Conservation (phyloP, 257 asterid species). For the Sherardia arvensis region DNA sequence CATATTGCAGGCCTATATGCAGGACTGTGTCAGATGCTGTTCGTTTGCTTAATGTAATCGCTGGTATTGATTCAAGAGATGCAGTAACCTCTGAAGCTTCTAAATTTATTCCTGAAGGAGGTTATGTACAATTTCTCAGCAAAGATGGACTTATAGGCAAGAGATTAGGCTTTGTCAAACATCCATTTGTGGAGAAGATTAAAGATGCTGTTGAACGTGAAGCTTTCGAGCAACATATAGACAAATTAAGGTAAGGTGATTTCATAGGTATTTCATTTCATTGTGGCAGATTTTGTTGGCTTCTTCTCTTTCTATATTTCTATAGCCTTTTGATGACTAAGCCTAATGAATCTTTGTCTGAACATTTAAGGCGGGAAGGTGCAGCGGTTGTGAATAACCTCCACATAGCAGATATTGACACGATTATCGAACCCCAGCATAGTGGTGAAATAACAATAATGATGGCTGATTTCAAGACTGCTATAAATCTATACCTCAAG, state of each 20-base stretch:
- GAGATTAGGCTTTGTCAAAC: constrained; percentile 49
- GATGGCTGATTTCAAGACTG: constrained; percentile 54
- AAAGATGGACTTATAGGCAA: constrained; percentile 36
- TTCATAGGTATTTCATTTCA: not conserved
- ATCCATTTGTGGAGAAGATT: constrained; percentile 31
- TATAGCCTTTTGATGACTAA: too few species aligned
- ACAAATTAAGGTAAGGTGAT: constrained; percentile 26
- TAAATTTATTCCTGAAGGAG: constrained; percentile 41
- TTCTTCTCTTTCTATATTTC: not conserved
- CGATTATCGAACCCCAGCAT: constrained; percentile 29
- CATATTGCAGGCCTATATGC: constrained; percentile 34
- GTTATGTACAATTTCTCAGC: constrained; percentile 40
- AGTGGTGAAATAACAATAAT: constrained; percentile 37
- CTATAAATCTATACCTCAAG: constrained; percentile 32
- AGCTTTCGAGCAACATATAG: constrained; percentile 17
- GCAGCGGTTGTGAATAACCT: constrained; percentile 37
- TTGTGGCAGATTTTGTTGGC: not conserved
- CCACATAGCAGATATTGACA: constrained; percentile 33
- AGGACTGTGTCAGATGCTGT: constrained; percentile 55
- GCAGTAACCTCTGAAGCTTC: constrained; percentile 33
- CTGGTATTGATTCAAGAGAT: constrained; percentile 40
- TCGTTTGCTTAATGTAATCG: constrained; percentile 46
- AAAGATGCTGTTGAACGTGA: constrained; percentile 17
- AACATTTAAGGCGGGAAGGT: constrained; percentile 34
- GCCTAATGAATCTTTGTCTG: not conserved